Percentiles rank a stretch among this genome's conserved stretches.
These are phyloP conservation scores for Geotrichum europaeum DNA, from an alignment of 1,139 yeast genomes.

Conservation along the genomic window DNA sequence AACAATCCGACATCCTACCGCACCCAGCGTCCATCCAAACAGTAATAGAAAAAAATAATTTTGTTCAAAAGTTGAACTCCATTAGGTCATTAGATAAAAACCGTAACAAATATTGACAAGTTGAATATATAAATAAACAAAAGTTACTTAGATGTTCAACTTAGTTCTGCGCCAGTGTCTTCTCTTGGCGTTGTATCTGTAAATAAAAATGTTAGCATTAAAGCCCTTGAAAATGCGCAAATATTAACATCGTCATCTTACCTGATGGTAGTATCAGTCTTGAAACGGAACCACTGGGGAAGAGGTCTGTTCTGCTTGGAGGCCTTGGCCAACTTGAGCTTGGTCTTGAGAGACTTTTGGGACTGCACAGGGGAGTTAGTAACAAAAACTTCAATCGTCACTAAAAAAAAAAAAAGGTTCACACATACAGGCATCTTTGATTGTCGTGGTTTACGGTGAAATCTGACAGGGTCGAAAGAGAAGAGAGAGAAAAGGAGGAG, in stretches of 20 bases:
- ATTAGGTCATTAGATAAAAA: slow-evolving; percentile 8
- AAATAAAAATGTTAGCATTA: background rate
- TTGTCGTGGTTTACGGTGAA: slow-evolving; percentile 9
- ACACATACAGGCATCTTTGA: slow-evolving; percentile 17
- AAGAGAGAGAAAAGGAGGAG: slow-evolving; percentile 2
- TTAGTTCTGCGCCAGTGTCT: slow-evolving; percentile 99
- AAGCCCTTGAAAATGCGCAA: background rate
- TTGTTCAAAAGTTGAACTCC: background rate
- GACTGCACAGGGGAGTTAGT: slow-evolving; percentile 37
- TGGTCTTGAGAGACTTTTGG: slow-evolving; percentile 96
- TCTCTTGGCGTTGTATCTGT: slow-evolving; percentile 95
- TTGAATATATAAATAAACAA: slow-evolving; percentile 4
- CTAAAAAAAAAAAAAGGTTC: no score
- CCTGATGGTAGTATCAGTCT: slow-evolving; percentile 95
- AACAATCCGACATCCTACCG: background rate
- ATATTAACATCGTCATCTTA: slow-evolving; percentile 15
- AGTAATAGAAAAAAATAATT: background rate
- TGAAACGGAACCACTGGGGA: slow-evolving; percentile 99
- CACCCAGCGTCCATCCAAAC: background rate
- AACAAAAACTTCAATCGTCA: background rate
- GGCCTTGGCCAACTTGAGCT: slow-evolving; percentile 99
- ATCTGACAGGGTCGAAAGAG: slow-evolving; percentile 10
- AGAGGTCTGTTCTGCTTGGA: slow-evolving; percentile 99
- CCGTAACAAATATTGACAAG: slow-evolving; percentile 5
- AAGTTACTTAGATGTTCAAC: slow-evolving; percentile 76